Conservation (phyloP, 352 stramenopile species). For the Pythium insidiosum region DNA sequence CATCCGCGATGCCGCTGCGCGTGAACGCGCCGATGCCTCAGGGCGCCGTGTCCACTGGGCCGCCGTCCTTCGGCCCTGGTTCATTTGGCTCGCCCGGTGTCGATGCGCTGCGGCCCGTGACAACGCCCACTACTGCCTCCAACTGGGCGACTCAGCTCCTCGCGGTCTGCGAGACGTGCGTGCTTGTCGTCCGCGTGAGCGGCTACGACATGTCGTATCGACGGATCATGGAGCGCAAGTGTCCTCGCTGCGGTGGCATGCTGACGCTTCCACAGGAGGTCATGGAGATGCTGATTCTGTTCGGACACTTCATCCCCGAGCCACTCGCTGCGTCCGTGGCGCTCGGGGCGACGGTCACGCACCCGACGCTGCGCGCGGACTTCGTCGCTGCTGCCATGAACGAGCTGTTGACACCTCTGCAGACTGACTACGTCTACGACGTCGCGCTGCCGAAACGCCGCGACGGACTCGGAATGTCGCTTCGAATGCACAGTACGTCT, state of each 20-base stretch:
- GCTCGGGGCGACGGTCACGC: slow-evolving; percentile 56
- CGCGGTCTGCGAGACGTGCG: slow-evolving; percentile 63
- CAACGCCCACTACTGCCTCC: too few species aligned
- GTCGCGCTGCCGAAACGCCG: slow-evolving; percentile 70
- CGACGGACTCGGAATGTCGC: slow-evolving; percentile 77
- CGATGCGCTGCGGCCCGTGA: too few species aligned
- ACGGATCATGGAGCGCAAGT: slow-evolving; percentile 74
- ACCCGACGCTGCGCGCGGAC: slow-evolving; percentile 65
- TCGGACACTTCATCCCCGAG: slow-evolving; percentile 75
- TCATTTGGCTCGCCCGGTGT: too few species aligned
- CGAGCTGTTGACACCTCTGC: slow-evolving; percentile 64
- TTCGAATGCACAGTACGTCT: slow-evolving; percentile 79
- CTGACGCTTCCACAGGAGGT: slow-evolving; percentile 68
- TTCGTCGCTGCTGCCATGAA: slow-evolving; percentile 83
- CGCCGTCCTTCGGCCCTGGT: too few species aligned
- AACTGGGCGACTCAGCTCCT: slow-evolving; percentile 56
- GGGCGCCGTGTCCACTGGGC: too few species aligned
- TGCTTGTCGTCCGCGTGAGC: slow-evolving; percentile 55
- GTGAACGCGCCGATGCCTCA: too few species aligned
- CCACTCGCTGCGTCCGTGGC: slow-evolving; percentile 51
- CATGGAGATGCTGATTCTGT: slow-evolving; percentile 87
- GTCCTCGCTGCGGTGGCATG: slow-evolving; percentile 43
- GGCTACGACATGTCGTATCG: slow-evolving; percentile 79
- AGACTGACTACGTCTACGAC: slow-evolving; percentile 82
- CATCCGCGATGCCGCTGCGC: too few species aligned